Conservation (phyloP, 83 land plant genomes). For the Picea mariana region DNA sequence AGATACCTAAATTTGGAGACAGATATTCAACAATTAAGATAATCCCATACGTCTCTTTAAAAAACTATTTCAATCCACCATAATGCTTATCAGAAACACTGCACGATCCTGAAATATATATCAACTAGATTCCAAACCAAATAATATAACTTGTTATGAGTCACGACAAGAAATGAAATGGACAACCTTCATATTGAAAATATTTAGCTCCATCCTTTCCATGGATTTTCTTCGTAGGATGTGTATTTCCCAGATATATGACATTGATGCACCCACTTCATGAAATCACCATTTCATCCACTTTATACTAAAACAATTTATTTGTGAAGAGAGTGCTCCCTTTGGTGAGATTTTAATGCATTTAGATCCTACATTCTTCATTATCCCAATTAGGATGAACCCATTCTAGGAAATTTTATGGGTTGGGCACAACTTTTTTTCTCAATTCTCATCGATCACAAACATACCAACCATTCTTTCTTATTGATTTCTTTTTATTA, state of each 20-base stretch:
- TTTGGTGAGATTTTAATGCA: neutral
- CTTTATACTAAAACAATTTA: too few species aligned
- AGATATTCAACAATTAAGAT: constrained; percentile 81
- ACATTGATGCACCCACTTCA: too few species aligned
- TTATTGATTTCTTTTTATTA: too few species aligned
- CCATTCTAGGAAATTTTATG: too few species aligned
- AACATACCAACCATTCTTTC: too few species aligned
- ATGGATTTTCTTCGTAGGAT: neutral
- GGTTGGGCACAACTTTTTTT: too few species aligned
- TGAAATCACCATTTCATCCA: too few species aligned
- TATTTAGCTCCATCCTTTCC: neutral
- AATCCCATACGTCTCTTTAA: constrained; percentile 80
- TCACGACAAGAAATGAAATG: constrained; percentile 35
- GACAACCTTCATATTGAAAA: neutral
- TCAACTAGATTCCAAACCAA: constrained; percentile 69
- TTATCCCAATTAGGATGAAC: too few species aligned
- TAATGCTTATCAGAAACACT: constrained; percentile 42
- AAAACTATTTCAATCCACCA: constrained; percentile 70
- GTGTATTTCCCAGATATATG: too few species aligned
- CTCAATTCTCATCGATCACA: too few species aligned
- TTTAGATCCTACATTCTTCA: too few species aligned
- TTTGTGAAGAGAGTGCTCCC: too few species aligned
- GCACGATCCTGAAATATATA: constrained; percentile 63
- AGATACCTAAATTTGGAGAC: constrained; percentile 88
- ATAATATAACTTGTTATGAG: constrained; percentile 44